phyloP scores from a whole-genome alignment of 306 rosid species.

The Geum urbanum region DNA sequence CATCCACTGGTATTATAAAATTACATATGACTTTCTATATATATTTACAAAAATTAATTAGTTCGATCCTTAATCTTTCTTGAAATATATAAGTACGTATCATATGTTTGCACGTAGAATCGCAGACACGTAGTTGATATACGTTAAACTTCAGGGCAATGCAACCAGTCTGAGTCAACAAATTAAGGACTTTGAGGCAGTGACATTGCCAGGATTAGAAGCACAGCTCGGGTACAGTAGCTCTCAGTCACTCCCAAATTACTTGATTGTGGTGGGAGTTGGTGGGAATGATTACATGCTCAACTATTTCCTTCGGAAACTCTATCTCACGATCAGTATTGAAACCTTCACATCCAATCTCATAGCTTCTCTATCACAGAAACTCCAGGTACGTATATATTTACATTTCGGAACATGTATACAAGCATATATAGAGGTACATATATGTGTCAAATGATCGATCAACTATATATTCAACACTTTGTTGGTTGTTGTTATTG shows the following conservation, averaged over 20 bases:
- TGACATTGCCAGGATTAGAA: constrained; percentile 35
- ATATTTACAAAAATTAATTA: no score
- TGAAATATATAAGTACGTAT: no score
- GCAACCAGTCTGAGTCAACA: constrained; percentile 34
- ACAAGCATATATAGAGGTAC: no score
- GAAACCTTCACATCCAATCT: constrained; percentile 35
- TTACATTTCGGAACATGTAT: background rate
- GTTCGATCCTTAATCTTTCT: no score
- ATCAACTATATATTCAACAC: background rate
- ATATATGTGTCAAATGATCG: background rate
- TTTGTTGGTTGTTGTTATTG: background rate
- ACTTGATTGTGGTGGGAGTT: constrained; percentile 45
- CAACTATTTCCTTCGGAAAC: constrained; percentile 32
- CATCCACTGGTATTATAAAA: background rate
- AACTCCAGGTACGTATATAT: background rate
- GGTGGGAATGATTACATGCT: constrained; percentile 49
- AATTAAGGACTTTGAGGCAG: constrained; percentile 38
- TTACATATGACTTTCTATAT: no score
- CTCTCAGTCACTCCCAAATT: constrained; percentile 12
- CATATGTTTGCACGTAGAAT: no score
- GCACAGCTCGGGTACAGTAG: constrained; percentile 10
- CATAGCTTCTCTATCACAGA: constrained; percentile 23
- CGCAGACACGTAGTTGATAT: no score
- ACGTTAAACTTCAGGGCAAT: constrained; percentile 27
- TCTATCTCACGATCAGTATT: constrained; percentile 10